phyloP scores from a whole-genome alignment of 2,329 filamentous ascomycete species.

The Lasiodiplodia citricola region DNA sequence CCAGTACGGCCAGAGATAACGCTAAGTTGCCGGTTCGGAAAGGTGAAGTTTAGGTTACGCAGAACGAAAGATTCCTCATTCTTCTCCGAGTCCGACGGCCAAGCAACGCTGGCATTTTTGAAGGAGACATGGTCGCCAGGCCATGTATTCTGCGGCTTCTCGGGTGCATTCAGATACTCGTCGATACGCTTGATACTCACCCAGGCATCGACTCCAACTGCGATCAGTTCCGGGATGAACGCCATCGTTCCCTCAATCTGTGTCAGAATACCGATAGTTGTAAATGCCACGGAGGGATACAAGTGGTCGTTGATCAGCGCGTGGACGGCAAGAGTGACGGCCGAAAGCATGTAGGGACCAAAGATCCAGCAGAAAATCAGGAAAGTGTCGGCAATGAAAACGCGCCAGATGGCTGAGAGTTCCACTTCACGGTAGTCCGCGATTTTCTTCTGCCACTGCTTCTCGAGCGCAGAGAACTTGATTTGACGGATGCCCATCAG shows the following conservation, averaged over 20 bases:
- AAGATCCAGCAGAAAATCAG: conserved; percentile 58
- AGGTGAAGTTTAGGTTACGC: conserved; percentile 67
- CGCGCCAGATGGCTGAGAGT: conserved; percentile 68
- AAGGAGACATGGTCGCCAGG: conserved; percentile 68
- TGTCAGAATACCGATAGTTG: conserved; percentile 75
- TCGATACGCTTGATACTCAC: conserved; percentile 76
- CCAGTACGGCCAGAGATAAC: conserved; percentile 80
- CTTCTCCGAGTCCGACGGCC: conserved; percentile 66
- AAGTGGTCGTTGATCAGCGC: conserved; percentile 67
- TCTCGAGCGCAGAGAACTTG: conserved; percentile 80
- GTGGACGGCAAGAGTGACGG: conserved; percentile 72
- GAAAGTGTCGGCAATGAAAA: conserved; percentile 68
- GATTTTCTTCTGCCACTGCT: conserved; percentile 76
- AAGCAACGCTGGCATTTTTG: conserved; percentile 71
- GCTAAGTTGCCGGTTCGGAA: conserved; percentile 72
- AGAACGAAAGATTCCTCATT: conserved; percentile 67
- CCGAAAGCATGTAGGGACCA: conserved; percentile 75
- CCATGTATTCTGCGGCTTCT: conserved; percentile 62
- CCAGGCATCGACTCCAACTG: conserved; percentile 72
- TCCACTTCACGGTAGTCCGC: conserved; percentile 68
- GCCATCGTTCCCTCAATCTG: conserved; percentile 74
- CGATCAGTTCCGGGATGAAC: conserved; percentile 74
- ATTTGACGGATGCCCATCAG: conserved; percentile 82
- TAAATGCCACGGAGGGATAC: conserved; percentile 77
- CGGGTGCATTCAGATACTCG: conserved; percentile 70